These are phyloP conservation scores for Saturnispora mendoncae DNA, from an alignment of 805 yeast genomes.

Conservation along the genomic window DNA sequence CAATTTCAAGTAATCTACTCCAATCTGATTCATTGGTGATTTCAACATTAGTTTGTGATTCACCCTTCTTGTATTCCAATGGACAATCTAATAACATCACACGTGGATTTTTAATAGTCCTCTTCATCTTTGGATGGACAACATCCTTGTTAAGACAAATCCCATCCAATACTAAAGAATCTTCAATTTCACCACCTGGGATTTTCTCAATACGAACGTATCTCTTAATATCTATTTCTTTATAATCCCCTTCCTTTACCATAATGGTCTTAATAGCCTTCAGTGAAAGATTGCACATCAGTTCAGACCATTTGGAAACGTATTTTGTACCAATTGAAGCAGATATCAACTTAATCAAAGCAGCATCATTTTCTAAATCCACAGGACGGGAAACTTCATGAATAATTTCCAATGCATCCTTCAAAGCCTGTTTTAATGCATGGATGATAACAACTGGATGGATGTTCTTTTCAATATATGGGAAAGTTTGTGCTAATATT, in stretches of 20 bases:
- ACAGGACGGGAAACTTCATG: constrained; percentile 77
- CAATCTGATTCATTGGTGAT: constrained; percentile 94
- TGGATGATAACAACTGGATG: constrained; percentile 96
- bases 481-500: constrained; percentile 88
- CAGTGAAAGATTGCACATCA: constrained; percentile 84
- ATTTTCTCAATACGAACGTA: constrained; percentile 91
- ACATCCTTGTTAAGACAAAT: constrained; percentile 91
- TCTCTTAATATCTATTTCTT: constrained; percentile 87
- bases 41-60: constrained; percentile 96
- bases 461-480: constrained; percentile 87
- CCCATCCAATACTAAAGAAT: constrained; percentile 82
- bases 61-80: constrained; percentile 96
- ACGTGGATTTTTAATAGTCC: constrained; percentile 81
- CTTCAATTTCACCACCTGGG: constrained; percentile 96
- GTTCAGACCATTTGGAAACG: constrained; percentile 79
- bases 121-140: constrained; percentile 97
- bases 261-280: constrained; percentile 81
- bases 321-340: constrained; percentile 96
- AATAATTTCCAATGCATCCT: constrained; percentile 84
- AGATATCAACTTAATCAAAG: constrained; percentile 76
- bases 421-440: constrained; percentile 83
- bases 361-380: constrained; percentile 73
- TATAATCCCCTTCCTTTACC: constrained; percentile 49
- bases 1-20: constrained; percentile 90
- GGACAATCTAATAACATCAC: constrained; percentile 91